These are phyloP conservation scores for Cenchrus purpureus DNA, from an alignment of 176 grass and related monocot species.

Conservation along the genomic window DNA sequence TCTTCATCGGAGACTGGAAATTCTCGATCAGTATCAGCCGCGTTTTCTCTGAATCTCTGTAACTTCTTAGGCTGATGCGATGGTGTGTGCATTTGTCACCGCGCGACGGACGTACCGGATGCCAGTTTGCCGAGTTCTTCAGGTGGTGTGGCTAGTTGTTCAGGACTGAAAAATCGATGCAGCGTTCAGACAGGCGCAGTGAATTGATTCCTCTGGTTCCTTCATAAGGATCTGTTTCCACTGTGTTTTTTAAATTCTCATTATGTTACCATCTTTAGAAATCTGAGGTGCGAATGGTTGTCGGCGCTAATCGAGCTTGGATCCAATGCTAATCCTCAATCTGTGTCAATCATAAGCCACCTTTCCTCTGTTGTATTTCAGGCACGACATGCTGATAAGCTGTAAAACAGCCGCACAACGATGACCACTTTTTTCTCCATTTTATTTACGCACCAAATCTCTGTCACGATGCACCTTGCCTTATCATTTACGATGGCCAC, in stretches of 20 bases:
- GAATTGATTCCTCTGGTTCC: not conserved
- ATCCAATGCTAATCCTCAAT: too few relatives aligned
- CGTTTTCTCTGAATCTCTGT: not conserved
- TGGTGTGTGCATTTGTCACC: not conserved
- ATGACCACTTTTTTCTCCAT: not conserved
- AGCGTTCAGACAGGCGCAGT: not conserved
- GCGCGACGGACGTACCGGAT: not conserved
- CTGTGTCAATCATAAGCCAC: too few relatives aligned
- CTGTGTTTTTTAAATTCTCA: too few relatives aligned
- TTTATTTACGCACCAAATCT: not conserved
- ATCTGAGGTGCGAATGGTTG: not conserved
- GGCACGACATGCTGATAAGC: slow-evolving; percentile 2
- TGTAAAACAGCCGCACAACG: slow-evolving; percentile 22
- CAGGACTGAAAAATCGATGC: not conserved
- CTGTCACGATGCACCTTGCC: not conserved
- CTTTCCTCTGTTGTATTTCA: not conserved
- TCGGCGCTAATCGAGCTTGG: not conserved
- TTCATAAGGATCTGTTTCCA: too few relatives aligned
- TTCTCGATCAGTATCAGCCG: not conserved
- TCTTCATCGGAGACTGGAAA: not conserved
- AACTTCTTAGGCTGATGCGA: not conserved
- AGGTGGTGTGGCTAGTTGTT: not conserved
- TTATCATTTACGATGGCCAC: not conserved
- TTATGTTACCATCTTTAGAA: not conserved
- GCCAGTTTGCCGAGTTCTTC: not conserved